Conservation (phyloP, 2,329 filamentous ascomycete genomes). For the Chaetomium strumarium region DNA sequence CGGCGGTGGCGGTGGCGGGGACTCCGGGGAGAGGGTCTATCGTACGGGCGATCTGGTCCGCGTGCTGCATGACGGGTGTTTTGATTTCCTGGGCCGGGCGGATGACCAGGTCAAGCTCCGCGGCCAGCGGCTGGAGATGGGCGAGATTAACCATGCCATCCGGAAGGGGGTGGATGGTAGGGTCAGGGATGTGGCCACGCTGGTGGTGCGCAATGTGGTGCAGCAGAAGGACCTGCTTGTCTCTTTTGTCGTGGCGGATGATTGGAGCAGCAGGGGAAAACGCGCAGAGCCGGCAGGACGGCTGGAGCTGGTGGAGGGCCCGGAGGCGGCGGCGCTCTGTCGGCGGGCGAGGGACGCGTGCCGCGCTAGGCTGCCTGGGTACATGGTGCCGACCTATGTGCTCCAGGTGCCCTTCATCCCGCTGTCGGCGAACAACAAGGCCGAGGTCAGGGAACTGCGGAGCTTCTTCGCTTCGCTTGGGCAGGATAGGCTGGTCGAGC, state of each 20-base stretch:
- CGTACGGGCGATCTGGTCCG: conserved; percentile 85
- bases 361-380: conserved; percentile 62
- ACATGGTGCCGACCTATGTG: conserved; percentile 89
- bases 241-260: conserved; percentile 55
- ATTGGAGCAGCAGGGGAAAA: neutral
- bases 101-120: conserved; percentile 92
- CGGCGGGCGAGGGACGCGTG: conserved; percentile 56
- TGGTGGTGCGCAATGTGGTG: conserved; percentile 65
- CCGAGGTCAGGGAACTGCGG: conserved; percentile 65
- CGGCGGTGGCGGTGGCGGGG: no score
- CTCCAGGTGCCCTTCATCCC: conserved; percentile 67
- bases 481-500: conserved; percentile 54
- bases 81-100: conserved; percentile 80
- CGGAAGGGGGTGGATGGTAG: conserved; percentile 49
- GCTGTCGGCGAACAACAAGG: conserved; percentile 84
- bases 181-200: conserved; percentile 66
- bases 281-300: neutral
- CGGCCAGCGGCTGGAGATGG: conserved; percentile 82
- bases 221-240: conserved; percentile 79
- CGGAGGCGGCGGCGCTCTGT: conserved; percentile 36
- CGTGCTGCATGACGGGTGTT: conserved; percentile 70
- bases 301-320: conserved; percentile 28
- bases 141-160: conserved; percentile 84
- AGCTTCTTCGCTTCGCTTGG: conserved; percentile 58
- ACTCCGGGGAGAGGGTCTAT: conserved; percentile 66